Conservation (phyloP, 179 eudicot species). For the Amaranthus tricolor region DNA sequence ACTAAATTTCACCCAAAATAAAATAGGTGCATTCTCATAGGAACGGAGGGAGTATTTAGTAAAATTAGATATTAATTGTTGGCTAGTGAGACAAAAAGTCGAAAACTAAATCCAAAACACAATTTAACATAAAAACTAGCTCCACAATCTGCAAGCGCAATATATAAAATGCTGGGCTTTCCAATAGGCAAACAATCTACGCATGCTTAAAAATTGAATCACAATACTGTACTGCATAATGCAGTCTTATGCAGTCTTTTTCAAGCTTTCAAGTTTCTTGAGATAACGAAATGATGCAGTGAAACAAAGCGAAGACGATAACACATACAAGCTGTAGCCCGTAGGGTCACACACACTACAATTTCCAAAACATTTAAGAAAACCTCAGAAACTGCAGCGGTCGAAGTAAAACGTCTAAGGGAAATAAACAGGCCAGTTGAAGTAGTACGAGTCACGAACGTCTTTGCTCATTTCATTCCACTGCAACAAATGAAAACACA, state of each 20-base stretch:
- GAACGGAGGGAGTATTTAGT: no score
- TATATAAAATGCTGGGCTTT: not conserved
- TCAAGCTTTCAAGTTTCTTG: not conserved
- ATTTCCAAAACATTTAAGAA: not conserved
- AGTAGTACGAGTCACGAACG: constrained; percentile 74
- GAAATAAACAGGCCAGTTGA: constrained; percentile 85
- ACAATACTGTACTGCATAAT: not conserved
- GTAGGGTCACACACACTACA: not conserved
- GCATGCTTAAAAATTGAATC: not conserved
- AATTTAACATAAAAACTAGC: no score
- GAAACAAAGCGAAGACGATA: not conserved
- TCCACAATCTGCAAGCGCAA: not conserved
- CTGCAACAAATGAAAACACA: constrained; percentile 40
- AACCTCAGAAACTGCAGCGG: not conserved
- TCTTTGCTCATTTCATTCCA: constrained; percentile 77
- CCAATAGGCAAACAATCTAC: not conserved
- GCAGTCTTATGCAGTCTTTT: no score
- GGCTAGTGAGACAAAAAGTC: no score
- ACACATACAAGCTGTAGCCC: not conserved
- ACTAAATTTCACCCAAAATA: no score
- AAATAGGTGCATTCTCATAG: no score
- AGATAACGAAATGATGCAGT: not conserved
- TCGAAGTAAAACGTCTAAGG: constrained; percentile 32
- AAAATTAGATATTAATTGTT: no score
- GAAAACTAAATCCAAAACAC: no score